Conservation (phyloP, 2,329 filamentous ascomycete species). For the Fusarium concolor region DNA sequence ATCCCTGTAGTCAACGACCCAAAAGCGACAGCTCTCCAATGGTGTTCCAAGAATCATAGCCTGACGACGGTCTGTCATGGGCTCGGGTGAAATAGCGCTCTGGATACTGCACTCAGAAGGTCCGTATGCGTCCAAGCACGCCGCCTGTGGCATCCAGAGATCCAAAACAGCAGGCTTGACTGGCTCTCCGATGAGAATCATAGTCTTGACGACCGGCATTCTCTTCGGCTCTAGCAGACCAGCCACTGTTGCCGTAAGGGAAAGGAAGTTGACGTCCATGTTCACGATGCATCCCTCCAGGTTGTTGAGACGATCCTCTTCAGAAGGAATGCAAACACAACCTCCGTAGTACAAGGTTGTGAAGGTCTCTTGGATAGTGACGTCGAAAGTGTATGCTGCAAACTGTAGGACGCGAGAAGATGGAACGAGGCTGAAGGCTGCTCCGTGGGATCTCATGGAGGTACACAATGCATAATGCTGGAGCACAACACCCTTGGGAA, state of each 20-base stretch:
- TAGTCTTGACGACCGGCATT: neutral
- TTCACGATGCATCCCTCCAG: neutral
- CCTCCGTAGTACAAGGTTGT: neutral
- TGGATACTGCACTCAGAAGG: constrained; percentile 2
- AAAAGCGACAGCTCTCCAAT: neutral
- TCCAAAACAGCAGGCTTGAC: constrained; percentile 1
- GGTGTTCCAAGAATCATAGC: neutral
- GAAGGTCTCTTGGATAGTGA: constrained; percentile 1
- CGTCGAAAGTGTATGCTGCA: neutral
- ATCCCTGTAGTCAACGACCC: neutral
- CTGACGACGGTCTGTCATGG: neutral
- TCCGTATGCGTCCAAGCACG: neutral
- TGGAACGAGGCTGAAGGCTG: neutral
- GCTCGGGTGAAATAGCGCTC: neutral
- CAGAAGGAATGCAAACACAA: neutral
- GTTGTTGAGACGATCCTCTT: neutral
- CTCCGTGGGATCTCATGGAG: neutral
- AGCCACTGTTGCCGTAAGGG: neutral
- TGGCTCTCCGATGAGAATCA: neutral
- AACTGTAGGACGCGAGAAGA: neutral
- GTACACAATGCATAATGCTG: neutral
- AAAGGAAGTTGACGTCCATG: constrained; percentile 3
- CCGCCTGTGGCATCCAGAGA: constrained; percentile 1
- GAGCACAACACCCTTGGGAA: neutral
- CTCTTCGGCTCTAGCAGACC: neutral